These are phyloP conservation scores for Kregervanrija fluxuum DNA, from an alignment of 805 yeast genomes.

Conservation along the genomic window DNA sequence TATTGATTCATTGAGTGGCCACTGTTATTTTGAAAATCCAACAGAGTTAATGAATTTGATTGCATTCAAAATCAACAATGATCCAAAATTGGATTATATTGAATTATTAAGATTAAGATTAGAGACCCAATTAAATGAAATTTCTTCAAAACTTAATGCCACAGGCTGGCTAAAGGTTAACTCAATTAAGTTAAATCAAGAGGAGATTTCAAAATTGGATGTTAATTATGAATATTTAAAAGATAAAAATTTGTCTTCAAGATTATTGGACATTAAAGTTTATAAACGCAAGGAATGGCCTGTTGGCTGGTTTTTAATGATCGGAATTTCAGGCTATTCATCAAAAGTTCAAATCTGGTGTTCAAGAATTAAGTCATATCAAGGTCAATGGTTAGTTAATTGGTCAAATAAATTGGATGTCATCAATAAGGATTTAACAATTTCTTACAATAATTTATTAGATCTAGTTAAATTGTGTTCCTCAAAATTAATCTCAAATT, in stretches of 20 bases:
- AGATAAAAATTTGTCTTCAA: conserved; percentile 14
- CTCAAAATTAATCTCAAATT: conserved; percentile 41
- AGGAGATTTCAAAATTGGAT: conserved; percentile 38
- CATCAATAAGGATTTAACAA: conserved; percentile 12
- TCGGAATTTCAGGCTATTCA: conserved; percentile 29
- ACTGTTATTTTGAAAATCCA: conserved; percentile 38
- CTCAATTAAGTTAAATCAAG: conserved; percentile 40
- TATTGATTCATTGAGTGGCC: conserved; percentile 32
- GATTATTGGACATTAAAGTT: conserved; percentile 24
- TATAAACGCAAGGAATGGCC: conserved; percentile 51
- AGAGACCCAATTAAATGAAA: conserved; percentile 42
- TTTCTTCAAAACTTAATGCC: conserved; percentile 45
- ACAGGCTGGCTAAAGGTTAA: conserved; percentile 65
- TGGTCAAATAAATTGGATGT: conserved; percentile 35
- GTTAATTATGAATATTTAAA: conserved; percentile 25
- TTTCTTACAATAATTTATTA: conserved; percentile 28
- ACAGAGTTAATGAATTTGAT: conserved; percentile 31
- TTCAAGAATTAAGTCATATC: conserved; percentile 38
- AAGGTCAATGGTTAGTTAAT: conserved; percentile 49
- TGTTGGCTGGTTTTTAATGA: conserved; percentile 45
- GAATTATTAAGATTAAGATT: conserved; percentile 41
- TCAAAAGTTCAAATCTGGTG: conserved; percentile 45
- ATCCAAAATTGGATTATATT: conserved; percentile 20
- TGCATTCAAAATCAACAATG: conserved; percentile 25
- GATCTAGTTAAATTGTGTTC: conserved; percentile 37